Percentiles rank a stretch among this genome's conserved stretches.
Conservation (phyloP, 352 stramenopile genomes). For the Peronospora tabacina region DNA sequence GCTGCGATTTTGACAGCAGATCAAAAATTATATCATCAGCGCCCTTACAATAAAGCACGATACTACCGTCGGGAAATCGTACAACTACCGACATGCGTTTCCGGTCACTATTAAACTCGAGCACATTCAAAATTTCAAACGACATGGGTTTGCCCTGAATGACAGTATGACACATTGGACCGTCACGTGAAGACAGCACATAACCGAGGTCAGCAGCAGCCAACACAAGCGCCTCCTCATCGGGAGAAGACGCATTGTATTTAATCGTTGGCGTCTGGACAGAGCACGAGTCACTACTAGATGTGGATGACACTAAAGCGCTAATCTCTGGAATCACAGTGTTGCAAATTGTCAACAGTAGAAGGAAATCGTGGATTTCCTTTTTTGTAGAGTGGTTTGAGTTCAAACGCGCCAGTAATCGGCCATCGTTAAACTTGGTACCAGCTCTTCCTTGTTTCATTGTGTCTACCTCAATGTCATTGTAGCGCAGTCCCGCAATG, state of each 20-base stretch:
- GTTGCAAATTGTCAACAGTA: conserved; percentile 83
- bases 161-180: conserved; percentile 51
- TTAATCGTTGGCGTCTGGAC: conserved; percentile 32
- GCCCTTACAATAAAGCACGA: conserved; percentile 80
- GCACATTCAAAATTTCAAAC: conserved; percentile 92
- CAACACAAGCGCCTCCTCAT: conserved; percentile 75
- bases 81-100: conserved; percentile 99
- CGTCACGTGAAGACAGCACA: conserved; percentile 55
- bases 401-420: conserved; percentile 63
- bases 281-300: conserved; percentile 18
- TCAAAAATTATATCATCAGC: conserved; percentile 81
- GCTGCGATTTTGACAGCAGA: conserved; percentile 50
- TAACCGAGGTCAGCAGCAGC: conserved; percentile 72
- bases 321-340: conserved; percentile 75
- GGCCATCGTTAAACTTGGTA: conserved; percentile 73
- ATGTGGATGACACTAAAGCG: conserved; percentile 20
- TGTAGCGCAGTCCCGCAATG: conserved; percentile 88
- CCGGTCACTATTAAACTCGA: conserved; percentile 97
- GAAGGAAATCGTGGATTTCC: conserved; percentile 80
- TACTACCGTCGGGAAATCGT: conserved; percentile 56
- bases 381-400: conserved; percentile 76
- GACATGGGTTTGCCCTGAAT: conserved; percentile 63
- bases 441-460: conserved; percentile 39
- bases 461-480: conserved; percentile 66
- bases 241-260: conserved; percentile 81